Base-by-base conservation (phyloP, 2,329 filamentous ascomycete genomes). In the Aspergillus pseudonomiae region DNA sequence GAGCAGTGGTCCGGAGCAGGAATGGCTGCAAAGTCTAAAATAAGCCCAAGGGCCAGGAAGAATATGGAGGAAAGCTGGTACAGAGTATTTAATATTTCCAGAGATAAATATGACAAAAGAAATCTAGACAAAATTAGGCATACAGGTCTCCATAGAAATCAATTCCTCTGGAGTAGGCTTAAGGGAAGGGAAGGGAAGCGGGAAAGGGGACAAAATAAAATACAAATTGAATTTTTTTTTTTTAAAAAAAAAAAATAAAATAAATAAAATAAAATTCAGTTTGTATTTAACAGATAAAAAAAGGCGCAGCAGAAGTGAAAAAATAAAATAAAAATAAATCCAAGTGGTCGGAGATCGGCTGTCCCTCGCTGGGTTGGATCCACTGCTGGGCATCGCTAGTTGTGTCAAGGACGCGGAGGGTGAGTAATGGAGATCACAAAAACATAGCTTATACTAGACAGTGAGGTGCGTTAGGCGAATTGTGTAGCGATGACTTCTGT, bases 381-480 rank as follows among this genome's bases (percentile, higher is more conserved):
- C 72, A 73, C 72, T 55, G 34, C n/a, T 24, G 12, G 32, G 14
- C 34, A 65, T 56, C 54, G 61, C 57, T 67, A 62, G 56, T 67
- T 62, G 67, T 73, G 69, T 69, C 68, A 71, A 66, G 48, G 63
- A 62, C 63, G 57, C 62, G 58, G 63, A 60, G 62, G 59, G 32
- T 43, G 65, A 62, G 65, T 54, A 55, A 56, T 63, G 43, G 52
- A 59, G 39, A 64, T 64, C 61, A 60, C 60, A 61, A 57, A 62
- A 58, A 36, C 58, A 54, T 68, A 71, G 68, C 66, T 70, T 72
- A 66, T 68, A 67, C 71, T 60, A 52, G 59, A 59, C 12, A 46
- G 46, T n/a, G 26, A 30, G 52, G 52, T 21, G 26, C 6, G 46
- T n/a, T 30, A 50, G 32, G 43, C 39, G 21, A 46, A 50, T 39